Percentiles rank a stretch among this genome's conserved stretches.
phyloP scores from a whole-genome alignment of 192 early-diverging fungal genomes.

The Umbelopsis ramanniana region DNA sequence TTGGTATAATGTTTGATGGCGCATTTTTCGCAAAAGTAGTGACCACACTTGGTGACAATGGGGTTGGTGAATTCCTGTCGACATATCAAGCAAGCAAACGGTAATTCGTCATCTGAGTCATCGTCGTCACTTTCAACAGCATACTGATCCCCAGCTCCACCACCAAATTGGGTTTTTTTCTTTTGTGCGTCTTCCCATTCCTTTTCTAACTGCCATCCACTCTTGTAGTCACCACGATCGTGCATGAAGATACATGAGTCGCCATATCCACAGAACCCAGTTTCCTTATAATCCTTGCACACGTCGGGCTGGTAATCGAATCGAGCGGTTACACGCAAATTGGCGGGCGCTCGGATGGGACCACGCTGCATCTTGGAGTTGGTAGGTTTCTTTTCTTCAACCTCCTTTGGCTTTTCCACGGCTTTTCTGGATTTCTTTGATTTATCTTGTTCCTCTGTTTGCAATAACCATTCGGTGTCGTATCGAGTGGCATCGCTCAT shows the following conservation, averaged over 20 bases:
- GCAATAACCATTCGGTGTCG: constrained; percentile 50
- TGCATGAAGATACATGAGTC: constrained; percentile 98
- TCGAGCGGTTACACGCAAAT: constrained; percentile 79
- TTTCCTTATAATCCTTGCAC: constrained; percentile 99
- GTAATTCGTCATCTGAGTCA: constrained; percentile 78
- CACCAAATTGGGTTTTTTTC: constrained; percentile 49
- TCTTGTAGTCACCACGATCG: constrained; percentile 96
- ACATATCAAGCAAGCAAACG: constrained; percentile 97
- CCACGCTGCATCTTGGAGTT: constrained; percentile 64
- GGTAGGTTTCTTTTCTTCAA: constrained; percentile 44
- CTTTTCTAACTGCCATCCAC: constrained; percentile 95
- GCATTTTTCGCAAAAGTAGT: constrained; percentile 97
- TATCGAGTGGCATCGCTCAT: constrained; percentile 46
- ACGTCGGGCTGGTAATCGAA: constrained; percentile 98
- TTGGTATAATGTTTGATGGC: constrained; percentile 85
- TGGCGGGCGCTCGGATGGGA: constrained; percentile 69
- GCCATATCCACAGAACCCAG: constrained; percentile 96
- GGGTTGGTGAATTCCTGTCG: constrained; percentile 86
- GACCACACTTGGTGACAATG: constrained; percentile 91
- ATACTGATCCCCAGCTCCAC: constrained; percentile 55
- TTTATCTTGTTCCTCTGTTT: constrained; percentile 39
- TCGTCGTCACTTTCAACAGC: constrained; percentile 51
- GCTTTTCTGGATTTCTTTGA: constrained; percentile 39
- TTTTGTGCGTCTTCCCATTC: constrained; percentile 94
- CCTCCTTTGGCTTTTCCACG: constrained; percentile 36